Evolutionary conservation across 176 grass and related monocot genomes (phyloP).

Genomic region (Thinopyrum elongatum): DNA sequence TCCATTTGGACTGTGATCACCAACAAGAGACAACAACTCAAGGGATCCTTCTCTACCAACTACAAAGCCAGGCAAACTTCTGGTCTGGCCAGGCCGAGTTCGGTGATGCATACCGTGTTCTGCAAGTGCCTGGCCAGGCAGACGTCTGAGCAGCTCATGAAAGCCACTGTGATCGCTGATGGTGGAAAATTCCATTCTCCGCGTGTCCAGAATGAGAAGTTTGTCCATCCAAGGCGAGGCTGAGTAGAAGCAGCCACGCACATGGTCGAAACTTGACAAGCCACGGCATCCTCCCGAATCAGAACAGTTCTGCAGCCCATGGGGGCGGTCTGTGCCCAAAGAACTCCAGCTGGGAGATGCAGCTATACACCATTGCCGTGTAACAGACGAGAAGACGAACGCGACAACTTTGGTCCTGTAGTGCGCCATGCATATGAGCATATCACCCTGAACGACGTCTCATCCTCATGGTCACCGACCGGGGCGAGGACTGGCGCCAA

Average conservation of each 20-base stretch:
- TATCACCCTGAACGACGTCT: constrained; percentile 32
- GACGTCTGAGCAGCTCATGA: background rate
- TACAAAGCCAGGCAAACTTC: background rate
- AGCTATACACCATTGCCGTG: background rate
- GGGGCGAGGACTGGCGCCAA: background rate
- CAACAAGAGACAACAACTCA: background rate
- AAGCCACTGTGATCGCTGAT: background rate
- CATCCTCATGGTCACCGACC: background rate
- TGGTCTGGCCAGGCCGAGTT: background rate
- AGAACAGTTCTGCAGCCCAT: background rate
- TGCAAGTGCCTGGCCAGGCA: background rate
- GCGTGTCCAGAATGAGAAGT: background rate
- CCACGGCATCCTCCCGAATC: background rate
- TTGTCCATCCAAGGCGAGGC: background rate
- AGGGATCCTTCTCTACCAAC: background rate
- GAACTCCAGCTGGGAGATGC: constrained; percentile 26
- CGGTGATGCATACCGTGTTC: background rate
- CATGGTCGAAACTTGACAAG: background rate
- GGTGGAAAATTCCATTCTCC: constrained; percentile 19
- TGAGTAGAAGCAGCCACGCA: constrained; percentile 11
- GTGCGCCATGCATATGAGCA: constrained; percentile 30
- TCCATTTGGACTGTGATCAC: background rate
- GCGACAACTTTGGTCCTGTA: background rate
- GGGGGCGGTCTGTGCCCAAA: background rate
- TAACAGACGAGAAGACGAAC: constrained; percentile 1